These are phyloP conservation scores for Daldinia sp. DNA, from an alignment of 2,329 filamentous ascomycete species.

Conservation along the genomic window DNA sequence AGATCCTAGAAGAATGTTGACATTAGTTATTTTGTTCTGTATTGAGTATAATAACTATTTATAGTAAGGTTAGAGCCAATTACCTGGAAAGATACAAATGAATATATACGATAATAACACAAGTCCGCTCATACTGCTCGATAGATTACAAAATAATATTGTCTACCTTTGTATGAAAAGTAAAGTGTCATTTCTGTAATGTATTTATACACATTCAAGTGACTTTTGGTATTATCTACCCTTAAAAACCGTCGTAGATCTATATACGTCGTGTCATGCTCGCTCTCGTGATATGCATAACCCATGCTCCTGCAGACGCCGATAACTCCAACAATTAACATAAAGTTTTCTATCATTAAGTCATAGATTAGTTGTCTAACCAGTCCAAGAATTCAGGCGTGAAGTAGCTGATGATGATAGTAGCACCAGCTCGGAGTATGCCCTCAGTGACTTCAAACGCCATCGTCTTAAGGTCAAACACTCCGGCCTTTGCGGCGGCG, in stretches of 20 bases:
- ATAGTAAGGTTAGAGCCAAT: neutral
- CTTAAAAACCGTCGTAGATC: slow-evolving; percentile 6
- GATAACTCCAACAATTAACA: slow-evolving; percentile 6
- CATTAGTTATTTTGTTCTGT: neutral
- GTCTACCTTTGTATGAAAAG: neutral
- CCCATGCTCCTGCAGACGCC: slow-evolving; percentile 17
- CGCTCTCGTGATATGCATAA: slow-evolving; percentile 12
- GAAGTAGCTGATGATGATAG: slow-evolving; percentile 94
- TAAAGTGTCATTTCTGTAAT: neutral
- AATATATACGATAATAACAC: too few species aligned
- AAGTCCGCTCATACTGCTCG: neutral
- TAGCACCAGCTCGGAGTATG: slow-evolving; percentile 90
- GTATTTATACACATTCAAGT: neutral
- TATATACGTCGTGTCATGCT: slow-evolving; percentile 25
- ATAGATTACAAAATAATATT: neutral
- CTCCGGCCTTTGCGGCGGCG: slow-evolving; percentile 91
- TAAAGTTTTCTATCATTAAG: too few species aligned
- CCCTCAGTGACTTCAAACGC: slow-evolving; percentile 94
- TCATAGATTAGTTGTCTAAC: slow-evolving; percentile 63
- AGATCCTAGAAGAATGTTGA: slow-evolving; percentile 3
- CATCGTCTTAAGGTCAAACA: slow-evolving; percentile 95
- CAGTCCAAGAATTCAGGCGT: slow-evolving; percentile 80
- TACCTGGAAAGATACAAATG: too few species aligned
- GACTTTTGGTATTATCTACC: slow-evolving; percentile 3
- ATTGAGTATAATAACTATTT: neutral